phyloP scores from a whole-genome alignment of 1,284 basidiomycete species.

The Cutaneotrichosporon sp. region DNA sequence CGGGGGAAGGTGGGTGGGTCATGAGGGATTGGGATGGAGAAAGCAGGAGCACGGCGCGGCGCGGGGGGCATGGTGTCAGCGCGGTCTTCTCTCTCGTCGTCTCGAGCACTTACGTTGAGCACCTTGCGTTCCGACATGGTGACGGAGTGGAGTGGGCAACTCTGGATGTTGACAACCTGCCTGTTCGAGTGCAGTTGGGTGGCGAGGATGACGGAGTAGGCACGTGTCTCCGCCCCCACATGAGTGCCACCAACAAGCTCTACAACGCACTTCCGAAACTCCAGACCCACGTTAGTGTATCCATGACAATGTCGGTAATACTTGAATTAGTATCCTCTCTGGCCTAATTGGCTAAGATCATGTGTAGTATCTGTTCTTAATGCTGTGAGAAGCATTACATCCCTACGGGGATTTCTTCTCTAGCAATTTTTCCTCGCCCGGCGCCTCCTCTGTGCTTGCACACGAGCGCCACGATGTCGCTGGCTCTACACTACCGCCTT shows the following conservation, averaged over 20 bases:
- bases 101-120: constrained; percentile 64
- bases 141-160: not conserved
- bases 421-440: constrained; percentile 41
- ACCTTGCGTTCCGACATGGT: constrained; percentile 86
- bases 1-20: not conserved
- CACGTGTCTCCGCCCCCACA: not conserved
- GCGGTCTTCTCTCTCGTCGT: constrained; percentile 30
- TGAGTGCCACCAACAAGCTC: not conserved
- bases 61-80: not conserved
- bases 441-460: constrained; percentile 27
- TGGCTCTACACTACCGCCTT: constrained; percentile 31
- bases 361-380: constrained; percentile 56
- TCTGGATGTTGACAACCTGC: not conserved
- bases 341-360: constrained; percentile 55
- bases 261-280: not conserved
- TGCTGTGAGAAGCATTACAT: constrained; percentile 46
- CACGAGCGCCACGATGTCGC: constrained; percentile 27
- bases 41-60: not conserved
- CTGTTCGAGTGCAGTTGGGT: not conserved
- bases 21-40: not conserved
- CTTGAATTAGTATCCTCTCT: constrained; percentile 44
- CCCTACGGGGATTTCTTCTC: constrained; percentile 44
- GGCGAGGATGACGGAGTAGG: not conserved
- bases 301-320: not conserved
- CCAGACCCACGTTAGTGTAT: constrained; percentile 3